Evolutionary conservation across 768 basidiomycete species (phyloP), one percentile per base, ranked within the genome.

Genomic region (Lactarius vividus): DNA sequence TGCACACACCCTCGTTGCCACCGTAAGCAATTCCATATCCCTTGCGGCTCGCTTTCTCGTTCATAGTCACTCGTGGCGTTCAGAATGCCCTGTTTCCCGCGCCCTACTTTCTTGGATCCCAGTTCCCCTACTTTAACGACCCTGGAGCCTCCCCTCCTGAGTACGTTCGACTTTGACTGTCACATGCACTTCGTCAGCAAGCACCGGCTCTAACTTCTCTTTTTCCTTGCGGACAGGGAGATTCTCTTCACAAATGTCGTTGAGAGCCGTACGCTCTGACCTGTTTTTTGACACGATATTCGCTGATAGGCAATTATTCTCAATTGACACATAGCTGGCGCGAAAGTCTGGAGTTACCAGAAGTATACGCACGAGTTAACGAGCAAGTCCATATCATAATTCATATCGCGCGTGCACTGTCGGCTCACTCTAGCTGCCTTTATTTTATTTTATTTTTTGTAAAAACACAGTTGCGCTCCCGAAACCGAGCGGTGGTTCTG

Each of bases 71-170:
- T 57, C 11, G 35, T 39, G 20, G 13, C 37, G 20, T 5, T 18
- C 37, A 65, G 65, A 52, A 56, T 28, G 35, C 63, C 15, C 31
- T n/a, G 10, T 55, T 61, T 49, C n/a, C 46, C 2, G 2, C 28
- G 37, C 57, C 63, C 1, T 54, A 15, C 8, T 65, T 56, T 44
- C 55, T 65, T 29, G 64, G 64, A 4, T n/a, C 63, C 8, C 5
- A 10, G 10, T 58, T 39, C 35, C 62, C 62, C 7, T 56, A 15
- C 37, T 8, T 4, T 18, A 29, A 31, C 18, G n/a, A 59, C 11
- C 37, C 39, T 6, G 15, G 15, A 16, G 49, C 26, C 9, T 1
- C 33, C 49, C 33, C 35, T 20, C 54, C 64, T 0, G 44, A 26
- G 65, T 66, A 35, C 55, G 65, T 42, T 5, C 13, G 26, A 49